Conservation (phyloP, 495 filamentous ascomycete genomes). For the Aspergillus panamensis region DNA sequence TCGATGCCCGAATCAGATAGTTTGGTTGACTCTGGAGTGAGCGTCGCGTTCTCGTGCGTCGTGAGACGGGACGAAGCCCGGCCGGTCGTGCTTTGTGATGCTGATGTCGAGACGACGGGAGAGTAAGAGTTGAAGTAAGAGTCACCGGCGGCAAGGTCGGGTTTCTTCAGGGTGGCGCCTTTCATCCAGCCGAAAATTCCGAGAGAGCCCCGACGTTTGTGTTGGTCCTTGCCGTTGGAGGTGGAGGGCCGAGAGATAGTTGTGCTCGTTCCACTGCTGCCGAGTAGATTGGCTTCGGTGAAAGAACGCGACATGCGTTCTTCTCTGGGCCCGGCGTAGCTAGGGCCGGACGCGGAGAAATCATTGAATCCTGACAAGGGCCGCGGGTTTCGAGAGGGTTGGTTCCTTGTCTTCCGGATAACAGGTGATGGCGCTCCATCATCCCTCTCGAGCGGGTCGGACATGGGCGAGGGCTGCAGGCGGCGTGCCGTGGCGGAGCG, state of each 20-base stretch:
- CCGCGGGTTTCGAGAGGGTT: neutral
- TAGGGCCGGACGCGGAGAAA: slow-evolving; percentile 12
- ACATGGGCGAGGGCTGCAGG: slow-evolving; percentile 28
- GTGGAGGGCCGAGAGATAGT: slow-evolving; percentile 30
- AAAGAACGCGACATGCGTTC: slow-evolving; percentile 29
- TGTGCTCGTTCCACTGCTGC: too few relatives aligned
- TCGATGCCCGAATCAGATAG: slow-evolving; percentile 6
- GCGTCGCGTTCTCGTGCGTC: slow-evolving; percentile 4
- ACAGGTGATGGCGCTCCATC: slow-evolving; percentile 39
- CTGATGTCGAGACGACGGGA: slow-evolving; percentile 6
- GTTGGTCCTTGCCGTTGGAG: slow-evolving; percentile 30
- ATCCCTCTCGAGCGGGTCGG: slow-evolving; percentile 27
- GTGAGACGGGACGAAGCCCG: slow-evolving; percentile 12
- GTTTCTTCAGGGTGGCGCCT: slow-evolving; percentile 29
- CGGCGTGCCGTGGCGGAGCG: slow-evolving; percentile 28
- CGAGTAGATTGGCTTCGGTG: slow-evolving; percentile 25
- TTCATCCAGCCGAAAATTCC: slow-evolving; percentile 48
- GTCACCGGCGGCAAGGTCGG: slow-evolving; percentile 16
- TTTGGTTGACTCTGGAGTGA: neutral
- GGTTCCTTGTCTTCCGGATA: slow-evolving; percentile 30
- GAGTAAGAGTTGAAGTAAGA: neutral
- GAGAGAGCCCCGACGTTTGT: slow-evolving; percentile 41
- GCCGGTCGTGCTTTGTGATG: neutral
- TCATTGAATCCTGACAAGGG: slow-evolving; percentile 10
- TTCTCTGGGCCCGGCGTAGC: slow-evolving; percentile 14